phyloP scores from a whole-genome alignment of 108 stramenopile species.

The Cylindrotheca closterium region DNA sequence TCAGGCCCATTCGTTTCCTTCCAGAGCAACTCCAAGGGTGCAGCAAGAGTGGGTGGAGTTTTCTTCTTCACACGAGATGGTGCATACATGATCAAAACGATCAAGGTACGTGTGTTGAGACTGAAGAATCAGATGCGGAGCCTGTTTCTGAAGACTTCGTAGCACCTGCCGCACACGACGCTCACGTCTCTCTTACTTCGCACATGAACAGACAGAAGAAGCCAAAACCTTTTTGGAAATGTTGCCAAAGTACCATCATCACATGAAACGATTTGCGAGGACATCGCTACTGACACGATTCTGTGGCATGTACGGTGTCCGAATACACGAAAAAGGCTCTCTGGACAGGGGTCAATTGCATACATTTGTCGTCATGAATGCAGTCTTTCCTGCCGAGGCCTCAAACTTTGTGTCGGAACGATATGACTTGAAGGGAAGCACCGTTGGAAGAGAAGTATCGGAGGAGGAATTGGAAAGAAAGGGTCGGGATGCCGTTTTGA shows the following conservation, averaged over 20 bases:
- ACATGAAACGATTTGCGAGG: constrained; percentile 65
- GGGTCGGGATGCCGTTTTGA: constrained; percentile 70
- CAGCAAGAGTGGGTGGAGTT: constrained; percentile 67
- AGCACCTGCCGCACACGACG: no score
- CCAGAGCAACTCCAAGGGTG: constrained; percentile 87
- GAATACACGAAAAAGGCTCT: constrained; percentile 29
- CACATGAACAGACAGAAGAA: constrained; percentile 60
- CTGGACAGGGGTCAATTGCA: constrained; percentile 20
- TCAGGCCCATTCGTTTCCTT: constrained; percentile 74
- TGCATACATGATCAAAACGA: constrained; percentile 88
- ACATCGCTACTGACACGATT: constrained; percentile 78
- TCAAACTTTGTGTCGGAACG: constrained; percentile 72
- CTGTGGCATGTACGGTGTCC: constrained; percentile 83
- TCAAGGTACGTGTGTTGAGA: constrained; percentile 38
- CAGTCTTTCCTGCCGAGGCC: constrained; percentile 78
- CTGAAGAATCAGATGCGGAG: background rate
- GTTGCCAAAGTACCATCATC: constrained; percentile 71
- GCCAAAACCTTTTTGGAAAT: constrained; percentile 68
- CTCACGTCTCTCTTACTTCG: no score
- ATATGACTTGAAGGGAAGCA: constrained; percentile 88
- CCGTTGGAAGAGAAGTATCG: constrained; percentile 81
- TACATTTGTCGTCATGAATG: constrained; percentile 82
- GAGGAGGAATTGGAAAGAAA: constrained; percentile 59
- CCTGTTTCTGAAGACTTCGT: no score
- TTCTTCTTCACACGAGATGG: constrained; percentile 90